Evolutionary conservation across 352 stramenopile species (phyloP).

Genomic region (Blastocystis sp.): DNA sequence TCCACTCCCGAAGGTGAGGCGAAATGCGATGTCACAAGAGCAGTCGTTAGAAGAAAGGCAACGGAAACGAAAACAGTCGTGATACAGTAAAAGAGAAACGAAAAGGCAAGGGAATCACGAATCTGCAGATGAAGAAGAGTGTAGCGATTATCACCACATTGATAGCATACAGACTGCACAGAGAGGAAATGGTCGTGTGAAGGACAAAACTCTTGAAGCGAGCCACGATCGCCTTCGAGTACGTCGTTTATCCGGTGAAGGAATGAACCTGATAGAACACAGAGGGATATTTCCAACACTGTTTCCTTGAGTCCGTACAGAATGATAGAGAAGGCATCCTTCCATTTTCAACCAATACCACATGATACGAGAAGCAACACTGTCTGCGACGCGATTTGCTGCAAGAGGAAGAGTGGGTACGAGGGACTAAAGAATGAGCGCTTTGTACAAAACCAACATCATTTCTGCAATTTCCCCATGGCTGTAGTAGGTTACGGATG

Average conservation of each 20-base stretch:
- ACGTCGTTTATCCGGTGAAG: neutral
- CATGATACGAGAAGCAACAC: neutral
- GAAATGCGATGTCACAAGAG: neutral
- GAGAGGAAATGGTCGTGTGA: no score
- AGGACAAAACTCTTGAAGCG: no score
- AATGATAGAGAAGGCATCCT: neutral
- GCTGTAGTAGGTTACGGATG: neutral
- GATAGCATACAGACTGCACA: neutral
- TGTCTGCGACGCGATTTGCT: neutral
- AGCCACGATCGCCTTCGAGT: neutral
- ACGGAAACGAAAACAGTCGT: neutral
- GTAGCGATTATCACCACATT: neutral
- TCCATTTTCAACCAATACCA: neutral
- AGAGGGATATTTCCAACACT: slow-evolving; percentile 21
- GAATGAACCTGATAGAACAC: neutral
- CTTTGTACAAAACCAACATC: neutral
- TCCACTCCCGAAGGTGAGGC: neutral
- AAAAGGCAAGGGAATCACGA: neutral
- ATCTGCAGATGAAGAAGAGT: neutral
- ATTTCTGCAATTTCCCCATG: neutral
- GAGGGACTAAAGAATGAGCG: neutral
- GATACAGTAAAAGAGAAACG: neutral
- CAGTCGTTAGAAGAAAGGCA: neutral
- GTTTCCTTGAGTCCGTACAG: neutral
- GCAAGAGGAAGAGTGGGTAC: neutral